Base-by-base conservation (phyloP, 2,329 filamentous ascomycete species). In the Penicillium hordei region DNA sequence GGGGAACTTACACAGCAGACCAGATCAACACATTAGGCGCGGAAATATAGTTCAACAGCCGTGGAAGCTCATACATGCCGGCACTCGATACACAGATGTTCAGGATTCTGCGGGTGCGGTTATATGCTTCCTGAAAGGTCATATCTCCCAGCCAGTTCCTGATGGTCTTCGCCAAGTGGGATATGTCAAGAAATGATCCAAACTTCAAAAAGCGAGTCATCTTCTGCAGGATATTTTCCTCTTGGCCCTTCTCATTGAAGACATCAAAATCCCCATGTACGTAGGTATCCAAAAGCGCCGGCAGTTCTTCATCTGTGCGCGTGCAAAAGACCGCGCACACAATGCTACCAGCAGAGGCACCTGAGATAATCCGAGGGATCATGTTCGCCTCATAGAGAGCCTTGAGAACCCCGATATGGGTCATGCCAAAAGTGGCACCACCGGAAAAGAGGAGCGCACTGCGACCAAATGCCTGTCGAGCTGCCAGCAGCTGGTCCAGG, bases 61-160 rank as follows among this genome's bases (percentile, higher is more conserved):
- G 82, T 0, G 93, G 93, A 17, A 96, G 81, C 71, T 97, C 93
- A 72, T 95, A 94, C 54, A 93, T 83, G 17, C 90, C 91, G 1
- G 91, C 89, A 2, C 90, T 91, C 0, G 93, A 96, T 7, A 97
- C 93, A 58, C 90, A 93, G 38, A 97, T 96, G 72, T 97, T 97
- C 69, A 96, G 84, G 60, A 97, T 93, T 58, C 92, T 85, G 29
- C 91, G 85, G 0, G 93, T 96, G n/a, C 92, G 88, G 71, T 96
- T 96, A 78, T 97, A 97, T 0, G 92, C 91, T 75, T 97, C 93
- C 69, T 93, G 90, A 66, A 97, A 97, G 0, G 93, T 97, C 67
- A 96, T 88, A 67, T 97, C 90, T 38, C 92, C 92, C 8, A 96
- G 82, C 68, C 94, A 79, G 33, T 82, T 81, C 54, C 86, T 85